A percentile compares a stretch with the other conserved stretches of the same genome.
Evolutionary conservation across 2,329 filamentous ascomycete species (phyloP).

Genomic region (Lasiodiplodia gonubiensis): DNA sequence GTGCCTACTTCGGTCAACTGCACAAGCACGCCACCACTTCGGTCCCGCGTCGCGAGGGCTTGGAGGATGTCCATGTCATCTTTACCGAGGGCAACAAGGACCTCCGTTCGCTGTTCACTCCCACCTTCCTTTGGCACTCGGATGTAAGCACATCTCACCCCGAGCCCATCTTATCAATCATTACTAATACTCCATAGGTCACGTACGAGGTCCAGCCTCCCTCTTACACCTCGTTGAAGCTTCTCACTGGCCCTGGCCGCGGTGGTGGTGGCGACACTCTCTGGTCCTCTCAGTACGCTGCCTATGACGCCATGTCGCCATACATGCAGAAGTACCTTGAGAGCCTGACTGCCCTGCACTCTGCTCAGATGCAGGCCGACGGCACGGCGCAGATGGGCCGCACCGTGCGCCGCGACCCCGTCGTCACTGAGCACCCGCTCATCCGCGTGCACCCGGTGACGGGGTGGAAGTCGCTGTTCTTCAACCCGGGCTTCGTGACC

Average conservation of each 20-base stretch:
- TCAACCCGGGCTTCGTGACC: constrained; percentile 64
- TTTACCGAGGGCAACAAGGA: constrained; percentile 60
- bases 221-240: constrained; percentile 62
- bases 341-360: constrained; percentile 61
- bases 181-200: constrained; percentile 46
- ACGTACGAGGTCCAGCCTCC: constrained; percentile 64
- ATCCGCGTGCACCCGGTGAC: constrained; percentile 66
- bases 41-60: constrained; percentile 54
- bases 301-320: constrained; percentile 62
- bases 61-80: constrained; percentile 64
- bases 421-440: constrained; percentile 62
- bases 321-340: constrained; percentile 65
- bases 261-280: constrained; percentile 64
- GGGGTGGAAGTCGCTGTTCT: constrained; percentile 66
- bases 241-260: constrained; percentile 59
- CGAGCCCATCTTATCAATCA: constrained; percentile 29
- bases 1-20: constrained; percentile 58
- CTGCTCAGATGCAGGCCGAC: constrained; percentile 60
- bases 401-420: constrained; percentile 58
- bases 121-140: constrained; percentile 62
- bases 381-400: constrained; percentile 58
- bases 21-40: constrained; percentile 63
- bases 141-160: constrained; percentile 49
- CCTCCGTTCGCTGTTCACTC: constrained; percentile 60
- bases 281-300: constrained; percentile 64